Conservation (phyloP, 306 rosid genomes). For the Pterocarpus macrocarpus region DNA sequence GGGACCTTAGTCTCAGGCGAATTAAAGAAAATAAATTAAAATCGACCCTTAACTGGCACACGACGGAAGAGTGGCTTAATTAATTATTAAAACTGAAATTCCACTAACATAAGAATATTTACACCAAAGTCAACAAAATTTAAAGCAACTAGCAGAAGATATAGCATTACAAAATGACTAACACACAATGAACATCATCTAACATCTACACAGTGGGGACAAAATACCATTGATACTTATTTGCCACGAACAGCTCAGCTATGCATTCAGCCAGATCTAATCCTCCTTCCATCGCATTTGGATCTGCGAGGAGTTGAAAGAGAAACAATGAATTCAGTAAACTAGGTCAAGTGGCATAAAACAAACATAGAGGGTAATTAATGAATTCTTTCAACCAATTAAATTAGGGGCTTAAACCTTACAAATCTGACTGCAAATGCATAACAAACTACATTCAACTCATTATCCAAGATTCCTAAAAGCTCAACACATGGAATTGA, state of each 20-base stretch:
- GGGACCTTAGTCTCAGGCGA: not conserved
- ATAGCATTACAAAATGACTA: slow-evolving; percentile 50
- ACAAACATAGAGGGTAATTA: slow-evolving; percentile 38
- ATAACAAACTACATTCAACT: slow-evolving; percentile 41
- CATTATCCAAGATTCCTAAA: slow-evolving; percentile 50
- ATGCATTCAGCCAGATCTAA: slow-evolving; percentile 47
- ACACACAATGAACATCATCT: slow-evolving; percentile 54
- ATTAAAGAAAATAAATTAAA: slow-evolving; percentile 31
- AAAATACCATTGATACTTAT: slow-evolving; percentile 45
- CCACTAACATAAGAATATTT: slow-evolving; percentile 43
- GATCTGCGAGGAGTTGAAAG: slow-evolving; percentile 56
- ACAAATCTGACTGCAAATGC: slow-evolving; percentile 45
- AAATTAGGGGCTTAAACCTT: not conserved
- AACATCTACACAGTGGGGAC: slow-evolving; percentile 58
- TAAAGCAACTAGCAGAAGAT: slow-evolving; percentile 45
- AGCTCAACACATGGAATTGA: slow-evolving; percentile 45
- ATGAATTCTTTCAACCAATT: slow-evolving; percentile 42
- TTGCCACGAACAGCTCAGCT: slow-evolving; percentile 56
- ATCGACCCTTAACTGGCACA: slow-evolving; percentile 29
- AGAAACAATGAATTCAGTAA: slow-evolving; percentile 44
- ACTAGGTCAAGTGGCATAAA: slow-evolving; percentile 54
- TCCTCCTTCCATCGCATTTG: slow-evolving; percentile 45
- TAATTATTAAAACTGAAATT: slow-evolving; percentile 23
- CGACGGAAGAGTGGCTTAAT: slow-evolving; percentile 30
- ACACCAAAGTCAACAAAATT: slow-evolving; percentile 55